phyloP scores from a whole-genome alignment of 1,284 basidiomycete species.

The Pyrrhoderma lamaoense region DNA sequence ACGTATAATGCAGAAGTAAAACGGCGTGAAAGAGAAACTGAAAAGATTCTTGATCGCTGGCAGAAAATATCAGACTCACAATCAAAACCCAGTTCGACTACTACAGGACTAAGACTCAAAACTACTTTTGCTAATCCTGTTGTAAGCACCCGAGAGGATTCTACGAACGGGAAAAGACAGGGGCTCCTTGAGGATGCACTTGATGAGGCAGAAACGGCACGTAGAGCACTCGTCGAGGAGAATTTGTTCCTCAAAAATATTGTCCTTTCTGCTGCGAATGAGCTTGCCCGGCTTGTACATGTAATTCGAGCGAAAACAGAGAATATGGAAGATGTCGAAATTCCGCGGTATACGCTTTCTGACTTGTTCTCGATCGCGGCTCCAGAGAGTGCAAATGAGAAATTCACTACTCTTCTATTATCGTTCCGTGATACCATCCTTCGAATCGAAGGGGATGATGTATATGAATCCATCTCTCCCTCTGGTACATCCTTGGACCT shows the following conservation, averaged over 20 bases:
- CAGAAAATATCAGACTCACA: constrained; percentile 63
- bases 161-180: constrained; percentile 39
- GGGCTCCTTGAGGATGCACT: constrained; percentile 64
- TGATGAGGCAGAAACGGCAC: constrained; percentile 64
- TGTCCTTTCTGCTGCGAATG: constrained; percentile 64
- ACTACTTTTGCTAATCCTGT: constrained; percentile 44
- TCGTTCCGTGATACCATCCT: constrained; percentile 34
- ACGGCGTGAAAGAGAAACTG: constrained; percentile 76
- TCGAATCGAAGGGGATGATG: constrained; percentile 20
- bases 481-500: constrained; percentile 9
- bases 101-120: constrained; percentile 39
- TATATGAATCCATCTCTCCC: constrained; percentile 22
- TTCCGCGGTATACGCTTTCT: constrained; percentile 37
- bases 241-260: constrained; percentile 62
- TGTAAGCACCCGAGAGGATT: constrained; percentile 44
- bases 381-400: constrained; percentile 44
- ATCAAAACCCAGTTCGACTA: constrained; percentile 37
- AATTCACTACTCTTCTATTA: constrained; percentile 40
- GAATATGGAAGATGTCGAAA: constrained; percentile 39
- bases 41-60: constrained; percentile 73
- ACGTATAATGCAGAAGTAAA: constrained; percentile 69
- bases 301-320: constrained; percentile 29
- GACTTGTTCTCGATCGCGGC: constrained; percentile 57
- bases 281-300: constrained; percentile 51
- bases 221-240: constrained; percentile 61